These are phyloP conservation scores for Abrus precatorius DNA, from an alignment of 306 rosid genomes.

Conservation along the genomic window DNA sequence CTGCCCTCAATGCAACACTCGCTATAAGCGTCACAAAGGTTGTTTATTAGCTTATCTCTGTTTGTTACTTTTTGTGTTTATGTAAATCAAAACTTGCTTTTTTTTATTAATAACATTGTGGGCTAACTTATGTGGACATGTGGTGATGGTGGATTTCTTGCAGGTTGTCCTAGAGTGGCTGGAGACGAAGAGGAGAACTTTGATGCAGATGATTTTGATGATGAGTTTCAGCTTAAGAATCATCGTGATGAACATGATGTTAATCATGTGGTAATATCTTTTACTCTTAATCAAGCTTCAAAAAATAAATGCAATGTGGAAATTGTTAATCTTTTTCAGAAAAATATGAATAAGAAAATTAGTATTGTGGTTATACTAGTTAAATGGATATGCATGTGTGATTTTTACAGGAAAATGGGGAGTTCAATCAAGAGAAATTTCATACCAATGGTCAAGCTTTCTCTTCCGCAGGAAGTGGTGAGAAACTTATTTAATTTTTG, in stretches of 20 bases:
- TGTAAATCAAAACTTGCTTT: not conserved
- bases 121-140: not conserved
- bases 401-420: slow-evolving; percentile 75
- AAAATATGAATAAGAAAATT: slow-evolving; percentile 23
- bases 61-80: not conserved
- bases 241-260: slow-evolving; percentile 45
- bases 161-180: slow-evolving; percentile 88
- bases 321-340: not conserved
- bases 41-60: slow-evolving; percentile 13
- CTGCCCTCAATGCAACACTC: slow-evolving; percentile 93
- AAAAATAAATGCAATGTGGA: slow-evolving; percentile 15
- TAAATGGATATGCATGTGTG: slow-evolving; percentile 32
- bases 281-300: slow-evolving; percentile 10
- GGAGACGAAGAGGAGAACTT: slow-evolving; percentile 85
- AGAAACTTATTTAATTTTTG: slow-evolving; percentile 11
- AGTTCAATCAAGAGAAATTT: slow-evolving; percentile 64
- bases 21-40: slow-evolving; percentile 86
- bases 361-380: slow-evolving; percentile 14
- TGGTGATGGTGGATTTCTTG: slow-evolving; percentile 33
- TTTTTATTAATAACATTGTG: slow-evolving; percentile 10
- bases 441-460: slow-evolving; percentile 65
- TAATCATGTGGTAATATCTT: slow-evolving; percentile 60
- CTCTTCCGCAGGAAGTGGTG: slow-evolving; percentile 92
- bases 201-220: slow-evolving; percentile 88
- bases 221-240: slow-evolving; percentile 78